A percentile compares a stretch with the other conserved stretches of the same genome.
phyloP scores from a whole-genome alignment of 2,329 filamentous ascomycete genomes.

The Stagonosporopsis vannaccii region DNA sequence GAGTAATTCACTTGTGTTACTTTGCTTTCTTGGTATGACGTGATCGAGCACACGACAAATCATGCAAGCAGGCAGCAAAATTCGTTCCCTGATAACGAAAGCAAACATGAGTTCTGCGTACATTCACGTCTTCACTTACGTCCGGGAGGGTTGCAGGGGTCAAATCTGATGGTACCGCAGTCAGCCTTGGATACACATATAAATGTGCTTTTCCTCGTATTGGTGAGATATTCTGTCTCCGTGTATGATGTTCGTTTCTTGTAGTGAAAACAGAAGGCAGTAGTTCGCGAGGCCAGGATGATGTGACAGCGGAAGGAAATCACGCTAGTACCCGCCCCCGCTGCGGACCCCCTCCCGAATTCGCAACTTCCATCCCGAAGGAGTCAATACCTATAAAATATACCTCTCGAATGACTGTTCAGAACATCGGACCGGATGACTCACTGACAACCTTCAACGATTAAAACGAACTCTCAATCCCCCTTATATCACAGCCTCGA shows the following conservation, averaged over 20 bases:
- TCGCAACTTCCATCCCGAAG: not conserved
- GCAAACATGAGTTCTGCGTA: too few species aligned
- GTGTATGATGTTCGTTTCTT: not conserved
- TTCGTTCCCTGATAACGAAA: too few species aligned
- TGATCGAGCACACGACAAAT: too few species aligned
- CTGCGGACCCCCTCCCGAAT: constrained; percentile 5
- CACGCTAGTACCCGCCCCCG: constrained; percentile 11
- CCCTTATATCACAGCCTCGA: not conserved
- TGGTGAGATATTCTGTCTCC: not conserved
- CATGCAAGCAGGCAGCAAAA: too few species aligned
- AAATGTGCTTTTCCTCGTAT: not conserved
- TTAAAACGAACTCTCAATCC: not conserved
- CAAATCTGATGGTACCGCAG: too few species aligned
- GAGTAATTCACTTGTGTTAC: too few species aligned
- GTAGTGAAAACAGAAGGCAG: not conserved
- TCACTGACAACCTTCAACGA: not conserved
- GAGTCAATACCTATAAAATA: not conserved
- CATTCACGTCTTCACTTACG: too few species aligned
- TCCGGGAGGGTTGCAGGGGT: too few species aligned
- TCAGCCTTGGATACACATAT: too few species aligned
- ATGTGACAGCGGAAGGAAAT: constrained; percentile 3
- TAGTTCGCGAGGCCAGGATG: constrained; percentile 8
- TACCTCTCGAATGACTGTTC: not conserved
- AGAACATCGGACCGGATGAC: not conserved
- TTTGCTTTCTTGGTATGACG: too few species aligned